A percentile compares a stretch with the other conserved stretches of the same genome.
phyloP scores from a whole-genome alignment of 176 grass and related monocot genomes.

The Juncus inflexus region DNA sequence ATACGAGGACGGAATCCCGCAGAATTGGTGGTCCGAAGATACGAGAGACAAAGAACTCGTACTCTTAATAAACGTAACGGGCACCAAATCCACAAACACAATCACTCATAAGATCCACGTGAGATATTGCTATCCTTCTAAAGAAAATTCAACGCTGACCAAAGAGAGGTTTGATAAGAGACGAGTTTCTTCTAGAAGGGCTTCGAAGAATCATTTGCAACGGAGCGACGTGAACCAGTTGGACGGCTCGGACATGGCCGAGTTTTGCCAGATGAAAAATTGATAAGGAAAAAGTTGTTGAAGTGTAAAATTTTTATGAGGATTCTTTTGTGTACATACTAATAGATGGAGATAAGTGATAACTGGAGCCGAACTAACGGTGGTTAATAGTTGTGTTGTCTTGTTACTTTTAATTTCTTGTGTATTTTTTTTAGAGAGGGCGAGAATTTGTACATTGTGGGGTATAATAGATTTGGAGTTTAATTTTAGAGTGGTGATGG shows the following conservation, averaged over 20 bases:
- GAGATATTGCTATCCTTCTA: constrained; percentile 51
- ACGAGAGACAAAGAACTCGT: constrained; percentile 70
- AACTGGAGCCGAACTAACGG: not conserved
- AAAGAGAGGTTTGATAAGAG: constrained; percentile 5
- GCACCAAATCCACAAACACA: constrained; percentile 54
- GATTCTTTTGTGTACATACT: constrained; percentile 69
- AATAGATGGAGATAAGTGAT: constrained; percentile 25
- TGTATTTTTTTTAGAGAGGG: too few species aligned
- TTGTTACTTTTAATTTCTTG: not conserved
- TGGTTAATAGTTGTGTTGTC: not conserved
- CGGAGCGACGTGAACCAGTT: constrained; percentile 50
- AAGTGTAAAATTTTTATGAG: constrained; percentile 35
- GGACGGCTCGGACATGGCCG: constrained; percentile 44
- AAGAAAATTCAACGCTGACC: not conserved
- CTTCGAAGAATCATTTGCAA: constrained; percentile 36
- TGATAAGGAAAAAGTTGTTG: constrained; percentile 46
- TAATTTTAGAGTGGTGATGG: too few species aligned
- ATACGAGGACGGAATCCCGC: constrained; percentile 82
- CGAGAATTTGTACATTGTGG: too few species aligned
- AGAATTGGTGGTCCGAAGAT: constrained; percentile 86
- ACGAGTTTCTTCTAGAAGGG: constrained; percentile 44
- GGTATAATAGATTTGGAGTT: too few species aligned
- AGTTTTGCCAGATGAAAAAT: constrained; percentile 57
- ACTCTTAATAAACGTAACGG: constrained; percentile 53
- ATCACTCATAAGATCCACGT: constrained; percentile 58